Evolutionary conservation across 352 stramenopile genomes (phyloP), one percentile per base, ranked within the genome.

Genomic region (Globisporangium cystogenes): DNA sequence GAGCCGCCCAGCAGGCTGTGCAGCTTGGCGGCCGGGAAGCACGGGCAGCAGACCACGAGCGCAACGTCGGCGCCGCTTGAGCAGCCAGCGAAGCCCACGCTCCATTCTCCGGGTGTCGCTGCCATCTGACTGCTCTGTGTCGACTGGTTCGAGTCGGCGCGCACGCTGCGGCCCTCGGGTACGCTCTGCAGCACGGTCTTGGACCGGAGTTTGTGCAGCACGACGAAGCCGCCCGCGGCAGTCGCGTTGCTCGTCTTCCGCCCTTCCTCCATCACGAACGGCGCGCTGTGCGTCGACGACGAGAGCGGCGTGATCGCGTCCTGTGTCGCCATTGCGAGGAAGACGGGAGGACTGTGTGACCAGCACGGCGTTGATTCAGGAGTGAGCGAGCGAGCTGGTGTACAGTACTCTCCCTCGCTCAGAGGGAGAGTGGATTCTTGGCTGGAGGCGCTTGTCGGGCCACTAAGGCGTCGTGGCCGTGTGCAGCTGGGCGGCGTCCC

Each of bases 1-100:
- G 53, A 52, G 24, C 57, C 59, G 16, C 68, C 68, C 26, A 81
- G 62, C 7, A 51, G 57, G 37, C 74, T 58, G 31, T 74, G 70
- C 11, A 77, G 53, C 33, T 64, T 67, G 18, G 70, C 70, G 18
- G 67, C 63, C 18, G 70, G 70, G 23, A 69, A 69, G 58, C 70
- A 81, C 26, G 70, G 70, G 40, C 70, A 81, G 31, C 64, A 71
- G 20, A 55, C 61, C 23, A 74, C 33, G 14, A 45, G 15, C 7
- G 39, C 15, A 1, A 49, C 26, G 10, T 60, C 50, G 46, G 39
- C 10, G 11, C n/a, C 39, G 35, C 26, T 53, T 20, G 48, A 2
- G 44, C 41, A 55, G 26, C 54, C 41, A 10, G 31, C 26, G 35
- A 59, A 48, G 36, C 47, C n/a, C 1, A 27, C n/a, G 39, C 4